A percentile compares a stretch with the other conserved stretches of the same genome.
Conservation (phyloP, 768 basidiomycete genomes). For the Pleurotus sapidus region DNA sequence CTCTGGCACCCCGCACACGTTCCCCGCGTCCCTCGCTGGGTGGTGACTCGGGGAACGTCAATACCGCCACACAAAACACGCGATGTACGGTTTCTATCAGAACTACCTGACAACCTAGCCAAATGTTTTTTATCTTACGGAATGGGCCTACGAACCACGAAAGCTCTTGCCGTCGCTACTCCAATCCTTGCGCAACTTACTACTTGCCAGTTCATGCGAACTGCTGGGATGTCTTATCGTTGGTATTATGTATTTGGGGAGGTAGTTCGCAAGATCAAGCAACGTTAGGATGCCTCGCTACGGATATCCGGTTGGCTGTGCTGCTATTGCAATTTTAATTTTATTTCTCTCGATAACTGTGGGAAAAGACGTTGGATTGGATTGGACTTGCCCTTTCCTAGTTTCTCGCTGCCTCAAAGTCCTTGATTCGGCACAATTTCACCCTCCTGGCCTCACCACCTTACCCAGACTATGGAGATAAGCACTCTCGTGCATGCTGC, state of each 20-base stretch:
- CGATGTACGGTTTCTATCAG: not conserved
- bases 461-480: not conserved
- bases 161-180: not conserved
- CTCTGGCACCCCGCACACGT: not conserved
- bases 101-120: not conserved
- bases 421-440: not conserved
- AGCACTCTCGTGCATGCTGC: not conserved
- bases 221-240: not conserved
- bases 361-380: no score
- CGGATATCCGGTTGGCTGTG: no score
- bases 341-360: no score
- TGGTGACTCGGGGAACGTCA: not conserved
- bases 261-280: no score
- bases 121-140: not conserved
- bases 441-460: not conserved
- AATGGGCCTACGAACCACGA: not conserved
- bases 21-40: not conserved
- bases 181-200: not conserved
- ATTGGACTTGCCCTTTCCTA: not conserved
- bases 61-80: not conserved
- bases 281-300: no score
- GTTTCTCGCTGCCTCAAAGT: not conserved
- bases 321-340: no score
- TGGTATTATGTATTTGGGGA: no score
- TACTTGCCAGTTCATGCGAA: not conserved